A percentile compares a stretch with the other conserved stretches of the same genome.
These are phyloP conservation scores for Ceratorhiza oryzae-sativae DNA, from an alignment of 1,284 basidiomycete species.

Conservation along the genomic window DNA sequence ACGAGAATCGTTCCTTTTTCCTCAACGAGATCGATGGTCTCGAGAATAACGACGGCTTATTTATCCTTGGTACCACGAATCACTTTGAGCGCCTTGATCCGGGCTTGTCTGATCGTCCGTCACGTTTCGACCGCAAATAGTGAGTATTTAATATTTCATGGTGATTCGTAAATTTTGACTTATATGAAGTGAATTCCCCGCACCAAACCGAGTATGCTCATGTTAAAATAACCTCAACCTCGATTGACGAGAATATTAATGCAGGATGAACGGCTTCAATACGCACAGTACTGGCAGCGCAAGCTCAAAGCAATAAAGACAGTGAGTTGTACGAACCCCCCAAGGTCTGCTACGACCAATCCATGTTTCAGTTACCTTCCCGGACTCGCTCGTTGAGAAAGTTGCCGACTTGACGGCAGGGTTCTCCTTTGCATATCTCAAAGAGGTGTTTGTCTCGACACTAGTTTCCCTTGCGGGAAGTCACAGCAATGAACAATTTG, in stretches of 20 bases:
- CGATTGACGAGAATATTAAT: background rate
- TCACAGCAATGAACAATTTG: conserved; percentile 60
- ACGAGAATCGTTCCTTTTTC: conserved; percentile 81
- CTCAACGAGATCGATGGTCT: conserved; percentile 72
- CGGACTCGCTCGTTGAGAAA: conserved; percentile 66
- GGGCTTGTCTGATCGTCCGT: conserved; percentile 74
- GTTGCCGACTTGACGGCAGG: conserved; percentile 65
- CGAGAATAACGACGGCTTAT: conserved; percentile 75
- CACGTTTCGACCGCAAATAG: conserved; percentile 86
- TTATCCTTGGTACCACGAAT: conserved; percentile 83
- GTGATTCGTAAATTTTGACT: background rate
- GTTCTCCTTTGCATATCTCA: conserved; percentile 84
- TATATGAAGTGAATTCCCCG: conserved; percentile 53
- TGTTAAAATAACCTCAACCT: background rate
- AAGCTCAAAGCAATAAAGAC: conserved; percentile 66
- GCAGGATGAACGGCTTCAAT: conserved; percentile 65
- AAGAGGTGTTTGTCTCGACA: conserved; percentile 77
- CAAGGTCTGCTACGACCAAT: background rate
- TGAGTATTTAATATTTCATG: conserved; percentile 51
- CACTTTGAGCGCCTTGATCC: conserved; percentile 81
- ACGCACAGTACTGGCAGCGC: conserved; percentile 77
- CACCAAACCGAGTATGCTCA: conserved; percentile 58
- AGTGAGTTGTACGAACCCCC: background rate
- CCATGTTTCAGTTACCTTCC: conserved; percentile 61
- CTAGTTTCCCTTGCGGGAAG: conserved; percentile 61